Evolutionary conservation across 306 rosid species (phyloP).

Genomic region (Crotalaria pallida): DNA sequence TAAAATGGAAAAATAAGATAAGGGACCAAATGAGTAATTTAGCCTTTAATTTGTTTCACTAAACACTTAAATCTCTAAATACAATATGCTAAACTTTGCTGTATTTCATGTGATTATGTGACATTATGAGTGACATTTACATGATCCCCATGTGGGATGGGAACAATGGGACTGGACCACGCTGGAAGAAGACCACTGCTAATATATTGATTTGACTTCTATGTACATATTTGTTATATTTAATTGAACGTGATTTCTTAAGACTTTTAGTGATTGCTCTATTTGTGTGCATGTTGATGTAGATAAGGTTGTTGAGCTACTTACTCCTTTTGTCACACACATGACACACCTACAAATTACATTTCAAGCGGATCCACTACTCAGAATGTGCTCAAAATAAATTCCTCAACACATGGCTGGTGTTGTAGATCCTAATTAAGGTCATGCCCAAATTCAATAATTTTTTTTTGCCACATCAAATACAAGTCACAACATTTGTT

Average conservation of each 20-base stretch:
- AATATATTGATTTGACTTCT: conserved; percentile 27
- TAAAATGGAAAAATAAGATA: too few species aligned
- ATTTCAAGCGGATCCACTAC: background rate
- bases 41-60: too few species aligned
- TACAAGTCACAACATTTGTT: too few species aligned
- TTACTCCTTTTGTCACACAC: background rate
- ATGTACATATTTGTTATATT: background rate
- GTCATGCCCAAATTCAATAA: too few species aligned
- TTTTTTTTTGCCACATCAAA: too few species aligned
- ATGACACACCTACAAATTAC: background rate
- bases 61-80: background rate
- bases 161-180: conserved; percentile 25
- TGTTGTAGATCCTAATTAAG: background rate
- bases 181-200: conserved; percentile 12
- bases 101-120: conserved; percentile 39
- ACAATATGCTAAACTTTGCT: conserved; percentile 24
- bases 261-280: background rate
- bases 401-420: background rate
- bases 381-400: background rate
- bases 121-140: conserved; percentile 40
- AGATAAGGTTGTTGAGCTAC: conserved; percentile 26
- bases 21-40: too few species aligned
- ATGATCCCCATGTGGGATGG: conserved; percentile 47
- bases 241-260: conserved; percentile 14
- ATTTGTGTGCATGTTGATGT: background rate